Percentiles rank a stretch among this genome's conserved stretches.
Evolutionary conservation across 2,329 filamentous ascomycete genomes (phyloP).

Genomic region (Fusarium nelsonii): DNA sequence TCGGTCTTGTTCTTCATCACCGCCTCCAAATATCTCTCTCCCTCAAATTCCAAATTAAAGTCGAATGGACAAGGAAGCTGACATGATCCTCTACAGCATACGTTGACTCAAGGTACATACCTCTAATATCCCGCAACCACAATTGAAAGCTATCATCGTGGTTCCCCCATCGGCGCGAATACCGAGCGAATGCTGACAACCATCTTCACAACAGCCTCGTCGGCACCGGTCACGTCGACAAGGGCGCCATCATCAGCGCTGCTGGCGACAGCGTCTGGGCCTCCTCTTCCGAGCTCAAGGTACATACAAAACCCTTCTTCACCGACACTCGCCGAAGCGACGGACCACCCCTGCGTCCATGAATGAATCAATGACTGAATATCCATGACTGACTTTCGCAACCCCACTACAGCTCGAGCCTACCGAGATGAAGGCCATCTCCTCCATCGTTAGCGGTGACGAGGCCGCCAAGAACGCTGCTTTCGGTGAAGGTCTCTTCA

Average conservation of each 20-base stretch:
- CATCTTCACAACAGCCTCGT: constrained; percentile 72
- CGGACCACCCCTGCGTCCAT: constrained; percentile 4
- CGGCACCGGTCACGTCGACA: constrained; percentile 81
- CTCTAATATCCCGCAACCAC: constrained; percentile 8
- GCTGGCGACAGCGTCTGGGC: constrained; percentile 88
- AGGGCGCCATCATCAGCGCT: constrained; percentile 84
- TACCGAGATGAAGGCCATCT: constrained; percentile 70
- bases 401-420: constrained; percentile 53
- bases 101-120: constrained; percentile 63
- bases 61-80: constrained; percentile 27
- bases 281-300: constrained; percentile 75
- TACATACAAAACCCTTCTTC: constrained; percentile 68
- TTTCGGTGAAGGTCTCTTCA: constrained; percentile 78
- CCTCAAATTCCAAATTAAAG: constrained; percentile 18
- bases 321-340: constrained; percentile 11
- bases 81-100: constrained; percentile 56
- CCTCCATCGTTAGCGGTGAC: constrained; percentile 63
- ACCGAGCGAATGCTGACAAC: constrained; percentile 43
- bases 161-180: constrained; percentile 12
- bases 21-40: constrained; percentile 48
- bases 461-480: constrained; percentile 71
- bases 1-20: constrained; percentile 37
- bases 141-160: background rate
- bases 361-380: background rate
- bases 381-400: constrained; percentile 21